These are phyloP conservation scores for Citrullus mucosospermus DNA, from an alignment of 306 rosid species.

Conservation along the genomic window DNA sequence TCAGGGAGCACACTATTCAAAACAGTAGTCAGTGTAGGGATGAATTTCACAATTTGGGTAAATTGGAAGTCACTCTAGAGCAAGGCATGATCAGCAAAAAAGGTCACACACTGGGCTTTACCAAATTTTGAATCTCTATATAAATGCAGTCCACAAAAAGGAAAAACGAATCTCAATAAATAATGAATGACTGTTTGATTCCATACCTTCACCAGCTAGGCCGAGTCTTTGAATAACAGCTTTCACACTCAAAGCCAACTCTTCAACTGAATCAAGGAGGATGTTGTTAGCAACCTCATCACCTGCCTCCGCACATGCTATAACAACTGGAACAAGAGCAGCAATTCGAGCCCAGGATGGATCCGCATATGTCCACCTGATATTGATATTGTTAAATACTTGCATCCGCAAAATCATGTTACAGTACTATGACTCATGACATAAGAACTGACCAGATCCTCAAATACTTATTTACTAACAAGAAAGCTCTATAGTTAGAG, in stretches of 20 bases:
- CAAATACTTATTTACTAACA: not conserved
- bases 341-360: slow-evolving; percentile 97
- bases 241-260: slow-evolving; percentile 72
- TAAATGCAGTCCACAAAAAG: not conserved
- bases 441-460: not conserved
- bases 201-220: slow-evolving; percentile 70
- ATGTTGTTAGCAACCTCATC: slow-evolving; percentile 78
- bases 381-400: not conserved
- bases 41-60: not conserved
- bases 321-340: slow-evolving; percentile 81
- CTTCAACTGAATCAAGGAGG: slow-evolving; percentile 61
- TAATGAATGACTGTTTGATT: not conserved
- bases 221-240: slow-evolving; percentile 84
- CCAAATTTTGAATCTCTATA: not conserved
- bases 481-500: not conserved
- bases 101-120: not conserved
- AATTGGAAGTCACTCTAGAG: not conserved
- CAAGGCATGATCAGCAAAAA: not conserved
- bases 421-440: not conserved
- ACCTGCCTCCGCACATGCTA: slow-evolving; percentile 76
- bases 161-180: not conserved
- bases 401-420: not conserved
- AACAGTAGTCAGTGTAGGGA: not conserved
- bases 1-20: not conserved
- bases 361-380: slow-evolving; percentile 92